These are phyloP conservation scores for Huntiella moniliformis DNA, from an alignment of 2,329 filamentous ascomycete species.

Conservation along the genomic window DNA sequence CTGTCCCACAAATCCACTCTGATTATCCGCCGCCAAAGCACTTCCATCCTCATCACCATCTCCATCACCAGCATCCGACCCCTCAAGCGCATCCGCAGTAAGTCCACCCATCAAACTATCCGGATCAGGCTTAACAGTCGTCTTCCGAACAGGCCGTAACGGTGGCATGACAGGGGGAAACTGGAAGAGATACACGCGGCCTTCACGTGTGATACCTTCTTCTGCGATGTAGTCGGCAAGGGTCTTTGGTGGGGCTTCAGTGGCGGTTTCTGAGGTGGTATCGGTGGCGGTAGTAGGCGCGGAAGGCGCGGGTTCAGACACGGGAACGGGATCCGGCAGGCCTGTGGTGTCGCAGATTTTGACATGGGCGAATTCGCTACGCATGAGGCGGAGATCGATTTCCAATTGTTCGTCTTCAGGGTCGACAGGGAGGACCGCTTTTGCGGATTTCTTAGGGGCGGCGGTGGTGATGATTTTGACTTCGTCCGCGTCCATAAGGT, in stretches of 20 bases:
- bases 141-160: slow-evolving; percentile 18
- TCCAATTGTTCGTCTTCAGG: slow-evolving; percentile 18
- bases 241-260: slow-evolving; percentile 10
- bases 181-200: slow-evolving; percentile 44
- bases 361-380: slow-evolving; percentile 20
- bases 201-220: slow-evolving; percentile 20
- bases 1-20: slow-evolving; percentile 41
- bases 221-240: slow-evolving; percentile 11
- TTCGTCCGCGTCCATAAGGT: slow-evolving; percentile 14
- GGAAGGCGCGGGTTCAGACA: too few species aligned
- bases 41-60: slow-evolving; percentile 15
- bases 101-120: slow-evolving; percentile 13
- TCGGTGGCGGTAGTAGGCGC: too few species aligned
- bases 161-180: slow-evolving; percentile 43
- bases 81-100: slow-evolving; percentile 23
- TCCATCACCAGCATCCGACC: slow-evolving; percentile 16
- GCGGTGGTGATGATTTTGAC: slow-evolving; percentile 16
- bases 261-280: too few species aligned
- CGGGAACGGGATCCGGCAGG: neutral
- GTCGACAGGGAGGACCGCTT: slow-evolving; percentile 12
- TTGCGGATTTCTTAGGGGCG: slow-evolving; percentile 10
- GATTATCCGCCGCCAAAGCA: slow-evolving; percentile 22
- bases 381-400: slow-evolving; percentile 24
- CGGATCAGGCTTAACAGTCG: slow-evolving; percentile 10
- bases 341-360: slow-evolving; percentile 7